Conservation (phyloP, 768 basidiomycete genomes). For the Leccinum subgranulosum region DNA sequence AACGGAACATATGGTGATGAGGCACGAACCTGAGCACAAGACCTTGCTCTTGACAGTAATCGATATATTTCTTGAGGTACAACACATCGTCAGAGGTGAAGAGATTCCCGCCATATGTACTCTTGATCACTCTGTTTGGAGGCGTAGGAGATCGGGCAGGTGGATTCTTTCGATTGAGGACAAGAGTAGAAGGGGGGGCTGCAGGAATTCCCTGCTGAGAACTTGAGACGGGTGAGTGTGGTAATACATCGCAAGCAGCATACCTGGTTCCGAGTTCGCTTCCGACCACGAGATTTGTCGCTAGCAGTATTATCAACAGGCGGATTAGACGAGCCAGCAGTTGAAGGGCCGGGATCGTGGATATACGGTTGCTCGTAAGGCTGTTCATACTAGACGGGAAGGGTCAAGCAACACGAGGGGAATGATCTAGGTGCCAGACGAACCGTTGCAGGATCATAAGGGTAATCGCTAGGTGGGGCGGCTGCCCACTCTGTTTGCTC, state of each 20-base stretch:
- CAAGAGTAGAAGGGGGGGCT: conserved; percentile 61
- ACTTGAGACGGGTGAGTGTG: conserved; percentile 1
- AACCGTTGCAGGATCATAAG: conserved; percentile 53
- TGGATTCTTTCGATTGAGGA: conserved; percentile 61
- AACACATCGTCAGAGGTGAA: conserved; percentile 82
- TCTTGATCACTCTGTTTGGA: conserved; percentile 79
- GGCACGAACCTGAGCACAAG: conserved; percentile 65
- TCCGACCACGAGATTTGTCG: conserved; percentile 62
- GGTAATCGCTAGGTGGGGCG: conserved; percentile 43
- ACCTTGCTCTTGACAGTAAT: conserved; percentile 87
- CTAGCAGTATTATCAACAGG: conserved; percentile 22
- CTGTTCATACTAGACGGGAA: conserved; percentile 46
- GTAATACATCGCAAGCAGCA: conserved; percentile 12
- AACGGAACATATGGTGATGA: conserved; percentile 25
- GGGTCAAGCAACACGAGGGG: conserved; percentile 5
- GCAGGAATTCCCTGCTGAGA: conserved; percentile 53
- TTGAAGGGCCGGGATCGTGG: conserved; percentile 47
- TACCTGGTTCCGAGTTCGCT: conserved; percentile 62
- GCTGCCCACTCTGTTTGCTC: conserved; percentile 50
- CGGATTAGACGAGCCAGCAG: conserved; percentile 40
- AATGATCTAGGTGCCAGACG: conserved; percentile 16
- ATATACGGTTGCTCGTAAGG: conserved; percentile 62
- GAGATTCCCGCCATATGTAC: conserved; percentile 84
- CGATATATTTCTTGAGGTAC: conserved; percentile 85
- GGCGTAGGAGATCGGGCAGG: conserved; percentile 81